phyloP scores from a whole-genome alignment of 495 filamentous ascomycete genomes.

The Penicillium antarcticum region DNA sequence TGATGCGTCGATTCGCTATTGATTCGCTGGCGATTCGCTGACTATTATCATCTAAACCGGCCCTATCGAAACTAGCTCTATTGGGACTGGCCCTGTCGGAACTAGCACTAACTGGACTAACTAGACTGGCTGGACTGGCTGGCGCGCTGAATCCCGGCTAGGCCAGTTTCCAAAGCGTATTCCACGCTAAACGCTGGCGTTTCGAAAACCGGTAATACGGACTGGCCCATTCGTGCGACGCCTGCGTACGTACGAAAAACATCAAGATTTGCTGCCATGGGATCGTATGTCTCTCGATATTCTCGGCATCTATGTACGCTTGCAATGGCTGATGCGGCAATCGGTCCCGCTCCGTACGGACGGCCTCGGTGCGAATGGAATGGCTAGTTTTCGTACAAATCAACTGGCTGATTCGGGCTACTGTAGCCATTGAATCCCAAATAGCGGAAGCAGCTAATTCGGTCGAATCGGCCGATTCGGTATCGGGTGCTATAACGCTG shows the following conservation, averaged over 20 bases:
- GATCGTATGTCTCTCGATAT: conserved; percentile 2
- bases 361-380: background rate
- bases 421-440: background rate
- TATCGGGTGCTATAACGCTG: background rate
- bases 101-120: too few relatives aligned
- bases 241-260: conserved; percentile 13
- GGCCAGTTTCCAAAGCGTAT: background rate
- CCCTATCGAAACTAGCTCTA: too few relatives aligned
- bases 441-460: background rate
- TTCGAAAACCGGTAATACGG: background rate
- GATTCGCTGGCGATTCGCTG: too few relatives aligned
- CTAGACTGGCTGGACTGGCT: too few relatives aligned
- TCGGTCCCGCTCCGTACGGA: background rate
- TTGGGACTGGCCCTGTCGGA: too few relatives aligned
- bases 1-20: too few relatives aligned
- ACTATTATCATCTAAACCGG: too few relatives aligned
- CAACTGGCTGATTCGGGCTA: conserved; percentile 6
- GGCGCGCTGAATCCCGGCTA: background rate
- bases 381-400: background rate
- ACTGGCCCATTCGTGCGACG: background rate
- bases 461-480: too few relatives aligned
- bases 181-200: conserved; percentile 1
- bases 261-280: conserved; percentile 13
- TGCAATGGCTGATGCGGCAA: background rate
- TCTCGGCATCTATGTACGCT: conserved; percentile 9